phyloP scores from a whole-genome alignment of 2,329 filamentous ascomycete genomes.

The Sodiomyces alkalinus region DNA sequence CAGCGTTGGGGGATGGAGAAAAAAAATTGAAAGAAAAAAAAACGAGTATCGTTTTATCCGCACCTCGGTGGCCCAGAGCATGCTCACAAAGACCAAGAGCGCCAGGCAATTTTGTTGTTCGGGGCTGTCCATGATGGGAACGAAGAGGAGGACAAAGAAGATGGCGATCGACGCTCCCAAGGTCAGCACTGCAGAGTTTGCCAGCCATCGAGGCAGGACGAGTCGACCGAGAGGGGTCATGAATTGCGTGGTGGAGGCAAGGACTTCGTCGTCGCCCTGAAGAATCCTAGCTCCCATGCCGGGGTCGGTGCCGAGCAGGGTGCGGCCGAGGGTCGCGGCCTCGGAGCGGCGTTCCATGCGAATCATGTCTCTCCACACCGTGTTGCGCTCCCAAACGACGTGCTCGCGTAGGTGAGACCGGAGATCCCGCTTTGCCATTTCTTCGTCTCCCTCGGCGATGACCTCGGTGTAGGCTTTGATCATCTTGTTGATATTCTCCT shows the following conservation, averaged over 20 bases:
- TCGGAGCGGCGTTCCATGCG: constrained; percentile 92
- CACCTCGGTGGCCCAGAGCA: constrained; percentile 94
- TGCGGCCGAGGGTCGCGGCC: constrained; percentile 78
- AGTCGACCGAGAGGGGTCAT: constrained; percentile 68
- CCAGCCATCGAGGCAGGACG: constrained; percentile 63
- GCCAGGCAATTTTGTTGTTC: constrained; percentile 96
- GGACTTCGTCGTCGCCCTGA: constrained; percentile 69
- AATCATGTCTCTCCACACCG: constrained; percentile 98
- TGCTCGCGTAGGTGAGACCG: constrained; percentile 87
- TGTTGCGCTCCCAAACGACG: constrained; percentile 97
- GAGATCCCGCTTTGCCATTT: constrained; percentile 67
- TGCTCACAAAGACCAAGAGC: constrained; percentile 81
- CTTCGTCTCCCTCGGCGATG: constrained; percentile 66
- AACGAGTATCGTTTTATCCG: constrained; percentile 8
- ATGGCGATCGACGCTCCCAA: constrained; percentile 55
- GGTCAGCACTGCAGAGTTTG: constrained; percentile 67
- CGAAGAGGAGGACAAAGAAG: constrained; percentile 57
- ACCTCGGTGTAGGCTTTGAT: constrained; percentile 70
- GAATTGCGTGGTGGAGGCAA: constrained; percentile 49
- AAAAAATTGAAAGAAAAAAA: too few relatives aligned
- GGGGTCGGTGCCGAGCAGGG: constrained; percentile 61
- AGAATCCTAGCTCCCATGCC: constrained; percentile 53
- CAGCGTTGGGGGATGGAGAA: too few relatives aligned
- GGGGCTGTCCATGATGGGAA: constrained; percentile 70
- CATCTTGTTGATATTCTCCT: constrained; percentile 57